Evolutionary conservation across 2,329 filamentous ascomycete genomes (phyloP), one percentile per base, ranked within the genome.

Genomic region (Aureobasidium sp.): DNA sequence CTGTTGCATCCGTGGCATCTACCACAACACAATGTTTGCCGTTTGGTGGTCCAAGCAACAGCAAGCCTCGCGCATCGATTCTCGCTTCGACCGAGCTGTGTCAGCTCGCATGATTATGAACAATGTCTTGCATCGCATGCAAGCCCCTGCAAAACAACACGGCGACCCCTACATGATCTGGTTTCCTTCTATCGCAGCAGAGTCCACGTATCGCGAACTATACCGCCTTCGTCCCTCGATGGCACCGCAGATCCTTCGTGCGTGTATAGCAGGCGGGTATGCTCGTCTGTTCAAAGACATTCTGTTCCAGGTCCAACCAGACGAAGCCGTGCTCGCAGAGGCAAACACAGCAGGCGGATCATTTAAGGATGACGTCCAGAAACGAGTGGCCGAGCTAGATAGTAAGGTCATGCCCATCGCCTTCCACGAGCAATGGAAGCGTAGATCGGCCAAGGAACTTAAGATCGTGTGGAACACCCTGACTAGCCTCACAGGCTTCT

Each of bases 11-110:
- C 70, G 68, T 1, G 75, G 75, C 7, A 73, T 76, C 14, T 75
- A 76, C 55, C 72, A 77, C 64, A 70, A 73, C 57, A 67, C 72
- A 1, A 64, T 71, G 44, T 77, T 76, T 61, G 75, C 75, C 0
- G 65, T 66, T 11, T 77, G 74, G 73, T 72, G 70, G 61, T 66
- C 39, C 57, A 63, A 51, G 14, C 59, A 58, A 12, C 17, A 59
- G 41, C 41, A 22, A 44, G 9, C 3, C 31, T n/a, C 22, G 44
- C 51, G 9, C 59, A 59, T 20, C 15, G 14, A 11, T 37, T 64
- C 49, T 3, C 39, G 65, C 8, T 27, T 34, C 17, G 44, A 55
- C 9, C 12, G 14, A 37, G 70, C 70, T 7, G 65, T 69, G 37
- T 61, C 66, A 31, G 70, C 70, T 3, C 64, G 71, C 0, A 65